Evolutionary conservation across 2,329 filamentous ascomycete species (phyloP), one percentile per base, ranked within the genome.

Genomic region (Dryadomyces quercivorus): DNA sequence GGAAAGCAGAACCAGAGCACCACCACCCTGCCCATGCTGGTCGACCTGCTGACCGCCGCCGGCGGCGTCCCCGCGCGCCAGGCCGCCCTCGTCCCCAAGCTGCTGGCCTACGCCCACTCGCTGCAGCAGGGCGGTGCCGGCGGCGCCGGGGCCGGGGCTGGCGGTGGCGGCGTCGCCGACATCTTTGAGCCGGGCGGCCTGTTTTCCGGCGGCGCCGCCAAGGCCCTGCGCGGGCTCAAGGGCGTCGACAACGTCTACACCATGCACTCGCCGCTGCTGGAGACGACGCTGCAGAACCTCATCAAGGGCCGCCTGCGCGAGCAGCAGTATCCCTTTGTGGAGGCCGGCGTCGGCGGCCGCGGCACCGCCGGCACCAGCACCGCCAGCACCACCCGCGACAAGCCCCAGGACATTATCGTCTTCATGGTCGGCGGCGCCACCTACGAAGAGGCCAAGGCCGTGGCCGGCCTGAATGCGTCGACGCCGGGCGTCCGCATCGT

Each of bases 191-290:
- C 88, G 0, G 81, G 85, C 0, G 92, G 89, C 5, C 92, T 98
- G 59, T 95, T 98, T 69, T 88, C 88, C 0, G 88, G 88, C 13
- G 59, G 59, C 20, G 58, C 40, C 1, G 80, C 89, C 43, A 88
- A 85, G 63, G 83, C 91, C 5, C 90, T 98, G 68, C 95, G 95
- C 64, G 93, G 93, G 0, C 76, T 98, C 15, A 96, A 97, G 65
- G 93, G 93, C 1, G 93, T 98, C 1, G 94, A 98, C 67, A 98
- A 98, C 63, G 93, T 98, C 31, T 98, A 98, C 67, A 98, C 93
- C 0, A 94, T 98, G 67, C 93, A 98, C 68, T 94, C 89, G 6
- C 90, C 94, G 0, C 78, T 89, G 21, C 70, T 98, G 16, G 91
- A 96, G 67, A 80, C 80, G 22, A 97, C 90, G 0, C 72, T 98